Evolutionary conservation across 164 flowering plant genomes (phyloP).

Genomic region (Piper longum): DNA sequence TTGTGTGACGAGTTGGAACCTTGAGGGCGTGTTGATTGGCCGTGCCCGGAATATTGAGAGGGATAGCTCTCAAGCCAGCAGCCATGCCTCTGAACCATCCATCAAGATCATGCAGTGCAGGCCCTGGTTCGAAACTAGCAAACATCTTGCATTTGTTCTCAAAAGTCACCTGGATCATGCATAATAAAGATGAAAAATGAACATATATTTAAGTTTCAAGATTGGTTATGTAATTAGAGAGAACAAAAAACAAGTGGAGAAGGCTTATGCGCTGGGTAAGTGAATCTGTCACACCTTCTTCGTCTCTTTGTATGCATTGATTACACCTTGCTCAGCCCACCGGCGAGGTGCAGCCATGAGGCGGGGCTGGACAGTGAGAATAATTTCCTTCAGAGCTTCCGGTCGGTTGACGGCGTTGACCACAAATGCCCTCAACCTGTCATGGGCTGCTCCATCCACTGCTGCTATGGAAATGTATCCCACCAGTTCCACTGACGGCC

Average conservation of each 20-base stretch:
- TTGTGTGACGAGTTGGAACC: conserved; percentile 10
- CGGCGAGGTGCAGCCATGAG: conserved; percentile 12
- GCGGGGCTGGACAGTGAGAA: conserved; percentile 22
- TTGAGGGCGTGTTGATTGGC: conserved; percentile 26
- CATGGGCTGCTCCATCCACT: conserved; percentile 25
- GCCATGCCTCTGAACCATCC: conserved; percentile 16
- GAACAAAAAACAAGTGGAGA: neutral
- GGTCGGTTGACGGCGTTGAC: conserved; percentile 17
- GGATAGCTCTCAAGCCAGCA: conserved; percentile 36
- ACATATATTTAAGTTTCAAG: neutral
- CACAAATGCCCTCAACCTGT: conserved; percentile 15
- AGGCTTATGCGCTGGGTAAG: neutral
- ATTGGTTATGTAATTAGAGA: neutral
- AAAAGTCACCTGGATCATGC: conserved; percentile 22
- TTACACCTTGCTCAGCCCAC: conserved; percentile 14
- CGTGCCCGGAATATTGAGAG: conserved; percentile 33
- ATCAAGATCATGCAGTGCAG: conserved; percentile 19
- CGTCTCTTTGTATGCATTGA: conserved; percentile 15
- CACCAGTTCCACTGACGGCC: conserved; percentile 26
- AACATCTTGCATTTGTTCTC: conserved; percentile 31
- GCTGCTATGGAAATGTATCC: conserved; percentile 20
- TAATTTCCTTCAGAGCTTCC: conserved; percentile 20
- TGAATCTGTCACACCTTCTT: conserved; percentile 18
- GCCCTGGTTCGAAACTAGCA: conserved; percentile 35
- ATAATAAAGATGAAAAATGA: no score